Base-by-base conservation (phyloP, 768 basidiomycete species). In the Amanita phalloides region DNA sequence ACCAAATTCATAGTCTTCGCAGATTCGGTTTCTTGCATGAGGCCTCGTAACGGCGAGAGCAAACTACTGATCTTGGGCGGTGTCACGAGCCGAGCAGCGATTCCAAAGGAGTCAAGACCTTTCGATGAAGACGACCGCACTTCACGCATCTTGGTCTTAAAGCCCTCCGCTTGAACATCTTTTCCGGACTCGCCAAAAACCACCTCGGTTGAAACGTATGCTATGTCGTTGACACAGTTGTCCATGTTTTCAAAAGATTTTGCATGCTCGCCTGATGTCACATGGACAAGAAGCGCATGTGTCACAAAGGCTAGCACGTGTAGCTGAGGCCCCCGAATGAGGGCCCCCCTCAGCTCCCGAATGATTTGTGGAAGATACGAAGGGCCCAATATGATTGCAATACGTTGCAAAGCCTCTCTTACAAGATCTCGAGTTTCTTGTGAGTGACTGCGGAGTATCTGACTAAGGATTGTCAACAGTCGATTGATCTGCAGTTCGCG, bases 101-200 rank as follows among this genome's bases (percentile, higher is more conserved):
- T 77, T 11, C 82, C 79, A 60, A 96, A 91, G 0, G 88, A 83
- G 62, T 98, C 92, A 30, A 95, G 69, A 2, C 86, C 91, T 61
- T 82, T 82, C n/a, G 89, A 79, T 2, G 83, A 76, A 23, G 90
- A 91, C 8, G 81, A 77, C 30, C 82, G 77, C 26, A 94, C 95
- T 69, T 99, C 95, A 20, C 87, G 78, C 81, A 92, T 88, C 66
- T 89, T 93, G 14, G 92, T 93, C 69, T 84, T 90, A 80, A 95
- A 97, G 23, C 85, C 94, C 58, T 93, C 91, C 3, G 84, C 74
- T 53, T 83, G 79, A 0, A 88, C 83, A 59, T 97, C 90, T 64
- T 88, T 89, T 11, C 87, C 89, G 1, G 94, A 93, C 62, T 93
- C 83, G 25, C 95, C 95, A 58, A 97, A 97, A 48, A 97, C 78